phyloP scores from a whole-genome alignment of 83 land plant species.

The Larix sibirica region DNA sequence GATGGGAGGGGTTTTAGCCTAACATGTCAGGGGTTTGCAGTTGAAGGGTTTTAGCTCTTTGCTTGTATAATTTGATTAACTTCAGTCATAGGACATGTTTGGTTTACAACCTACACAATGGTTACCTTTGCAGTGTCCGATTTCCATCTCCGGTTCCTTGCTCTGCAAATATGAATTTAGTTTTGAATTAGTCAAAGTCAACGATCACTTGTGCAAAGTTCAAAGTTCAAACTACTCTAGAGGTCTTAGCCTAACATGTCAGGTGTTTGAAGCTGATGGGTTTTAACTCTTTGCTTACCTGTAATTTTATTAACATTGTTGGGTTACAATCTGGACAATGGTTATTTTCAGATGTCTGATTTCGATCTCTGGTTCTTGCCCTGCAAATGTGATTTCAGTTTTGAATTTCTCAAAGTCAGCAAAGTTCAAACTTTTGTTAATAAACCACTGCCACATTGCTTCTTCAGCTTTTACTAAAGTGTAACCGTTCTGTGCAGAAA shows the following conservation, averaged over 20 bases:
- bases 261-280: too few species aligned
- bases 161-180: not conserved
- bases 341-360: not conserved
- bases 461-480: slow-evolving; percentile 1
- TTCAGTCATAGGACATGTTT: too few species aligned
- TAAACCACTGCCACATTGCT: not conserved
- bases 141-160: not conserved
- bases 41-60: too few species aligned
- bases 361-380: not conserved
- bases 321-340: not conserved
- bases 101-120: not conserved
- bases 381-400: not conserved
- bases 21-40: too few species aligned
- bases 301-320: too few species aligned
- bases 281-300: too few species aligned
- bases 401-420: not conserved
- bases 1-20: too few species aligned
- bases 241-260: too few species aligned
- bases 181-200: not conserved
- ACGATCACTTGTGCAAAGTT: not conserved
- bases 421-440: not conserved
- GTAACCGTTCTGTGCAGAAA: slow-evolving; percentile 33
- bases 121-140: not conserved
- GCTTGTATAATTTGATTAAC: too few species aligned
- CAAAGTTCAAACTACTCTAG: not conserved